These are phyloP conservation scores for Cyclotella cryptica DNA, from an alignment of 108 stramenopile genomes.

Conservation along the genomic window DNA sequence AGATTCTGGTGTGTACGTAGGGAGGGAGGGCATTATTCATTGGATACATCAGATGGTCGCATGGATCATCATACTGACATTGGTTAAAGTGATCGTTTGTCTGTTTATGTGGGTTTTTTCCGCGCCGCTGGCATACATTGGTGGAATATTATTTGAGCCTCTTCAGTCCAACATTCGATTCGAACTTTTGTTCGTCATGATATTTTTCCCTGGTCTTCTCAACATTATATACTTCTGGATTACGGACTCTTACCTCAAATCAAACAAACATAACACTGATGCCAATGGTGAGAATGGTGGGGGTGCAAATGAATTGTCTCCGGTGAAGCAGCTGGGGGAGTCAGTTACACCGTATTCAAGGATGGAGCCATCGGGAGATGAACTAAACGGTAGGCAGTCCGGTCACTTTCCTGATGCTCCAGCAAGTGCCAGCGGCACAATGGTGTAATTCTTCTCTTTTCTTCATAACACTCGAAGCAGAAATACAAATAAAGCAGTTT, in stretches of 20 bases:
- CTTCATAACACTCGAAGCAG: neutral
- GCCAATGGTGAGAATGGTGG: constrained; percentile 60
- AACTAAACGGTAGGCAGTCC: constrained; percentile 26
- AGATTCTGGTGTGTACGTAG: constrained; percentile 88
- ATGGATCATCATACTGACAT: constrained; percentile 82
- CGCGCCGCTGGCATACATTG: constrained; percentile 67
- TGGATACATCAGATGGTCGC: constrained; percentile 81
- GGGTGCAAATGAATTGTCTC: constrained; percentile 26
- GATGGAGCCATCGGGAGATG: constrained; percentile 39
- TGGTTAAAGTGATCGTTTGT: constrained; percentile 82
- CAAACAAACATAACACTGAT: constrained; percentile 58
- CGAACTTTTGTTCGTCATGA: constrained; percentile 93
- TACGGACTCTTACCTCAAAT: constrained; percentile 87
- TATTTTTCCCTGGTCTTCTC: constrained; percentile 90
- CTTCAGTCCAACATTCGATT: constrained; percentile 84
- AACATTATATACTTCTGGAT: constrained; percentile 95
- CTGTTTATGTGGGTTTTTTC: constrained; percentile 74
- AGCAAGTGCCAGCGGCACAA: neutral
- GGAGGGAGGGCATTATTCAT: constrained; percentile 71
- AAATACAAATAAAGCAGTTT: neutral
- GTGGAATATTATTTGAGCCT: constrained; percentile 77
- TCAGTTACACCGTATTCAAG: constrained; percentile 52
- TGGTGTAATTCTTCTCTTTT: constrained; percentile 14
- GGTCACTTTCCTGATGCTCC: neutral
- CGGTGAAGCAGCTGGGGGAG: constrained; percentile 36